Base-by-base conservation (phyloP, 352 stramenopile genomes). In the Pythium grandisporangium region DNA sequence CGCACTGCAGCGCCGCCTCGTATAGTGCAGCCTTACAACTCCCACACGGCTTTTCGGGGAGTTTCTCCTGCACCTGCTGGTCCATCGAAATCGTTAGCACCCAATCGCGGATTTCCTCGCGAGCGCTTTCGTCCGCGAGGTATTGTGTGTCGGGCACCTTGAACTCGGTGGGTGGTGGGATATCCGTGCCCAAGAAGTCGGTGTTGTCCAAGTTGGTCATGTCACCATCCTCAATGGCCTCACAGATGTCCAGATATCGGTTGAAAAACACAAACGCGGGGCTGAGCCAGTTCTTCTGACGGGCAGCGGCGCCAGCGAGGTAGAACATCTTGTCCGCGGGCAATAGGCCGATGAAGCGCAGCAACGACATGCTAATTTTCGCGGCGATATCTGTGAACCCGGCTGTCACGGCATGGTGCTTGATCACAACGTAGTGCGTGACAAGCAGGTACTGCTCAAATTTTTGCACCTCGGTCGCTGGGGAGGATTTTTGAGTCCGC, bases 241-340 rank as follows among this genome's bases (percentile, higher is more conserved):
- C 93, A 29, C 79, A 92, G 27, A 98, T 53, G 51, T 98, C 93
- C 8, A 98, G 53, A 62, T 97, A 98, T 12, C 88, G 76, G 51
- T 98, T 98, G 55, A 97, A 90, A 37, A 97, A 90, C 41, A 98
- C 85, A 44, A 98, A 98, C 6, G 89, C 92, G 4, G 95, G 66
- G 37, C 83, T 96, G 22, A 93, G 61, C 66, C 90, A 91, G 39
- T 95, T 93, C 37, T 89, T 79, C 51, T 96, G 73, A 6, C 77
- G 66, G 19, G 79, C 73, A 0, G 84, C 72, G 0, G 51, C 62
- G 0, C 92, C 91, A 2, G 93, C 92, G 29, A 95, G 56, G 53
- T 82, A 97, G 50, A 97, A 98, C 61, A 93, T 93, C 57, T 97
- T 98, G 70, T 98, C 93, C n/a, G 73, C 60, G 4, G 89, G 89